Percentiles rank a stretch among this genome's conserved stretches.
Conservation (phyloP, 2,329 filamentous ascomycete species). For the Fusarium clavum region DNA sequence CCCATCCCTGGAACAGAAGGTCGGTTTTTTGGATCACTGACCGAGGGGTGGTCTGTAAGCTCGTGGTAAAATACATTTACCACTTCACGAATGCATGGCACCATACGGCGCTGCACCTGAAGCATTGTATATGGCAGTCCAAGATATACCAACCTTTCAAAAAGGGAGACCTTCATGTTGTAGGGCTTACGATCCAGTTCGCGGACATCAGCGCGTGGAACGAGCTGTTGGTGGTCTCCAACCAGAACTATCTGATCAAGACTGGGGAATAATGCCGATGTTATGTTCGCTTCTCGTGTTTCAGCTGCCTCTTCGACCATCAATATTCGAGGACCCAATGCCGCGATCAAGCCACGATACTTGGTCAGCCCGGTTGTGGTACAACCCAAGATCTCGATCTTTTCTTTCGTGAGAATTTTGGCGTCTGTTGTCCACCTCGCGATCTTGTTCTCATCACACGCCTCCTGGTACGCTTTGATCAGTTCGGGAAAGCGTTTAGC, state of each 20-base stretch:
- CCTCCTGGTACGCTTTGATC: constrained; percentile 61
- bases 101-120: constrained; percentile 73
- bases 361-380: constrained; percentile 87
- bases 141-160: constrained; percentile 80
- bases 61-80: constrained; percentile 61
- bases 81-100: constrained; percentile 57
- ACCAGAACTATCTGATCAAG: constrained; percentile 69
- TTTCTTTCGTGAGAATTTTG: constrained; percentile 51
- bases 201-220: constrained; percentile 73
- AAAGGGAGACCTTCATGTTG: constrained; percentile 79
- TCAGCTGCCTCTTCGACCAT: constrained; percentile 86
- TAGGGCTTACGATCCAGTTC: constrained; percentile 71
- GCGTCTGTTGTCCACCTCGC: constrained; percentile 70
- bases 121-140: constrained; percentile 72
- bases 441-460: constrained; percentile 65
- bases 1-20: constrained; percentile 61
- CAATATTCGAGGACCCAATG: constrained; percentile 73
- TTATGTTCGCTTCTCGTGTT: constrained; percentile 72
- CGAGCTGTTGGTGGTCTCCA: constrained; percentile 84
- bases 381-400: constrained; percentile 67
- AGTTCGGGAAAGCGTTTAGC: constrained; percentile 60
- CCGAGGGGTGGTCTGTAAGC: constrained; percentile 58
- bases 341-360: constrained; percentile 76
- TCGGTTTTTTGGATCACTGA: constrained; percentile 49
- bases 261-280: constrained; percentile 62